Percentiles rank a stretch among this genome's conserved stretches.
Conservation (phyloP, 73 alveolate genomes). For the Symbiodinium pilosum region DNA sequence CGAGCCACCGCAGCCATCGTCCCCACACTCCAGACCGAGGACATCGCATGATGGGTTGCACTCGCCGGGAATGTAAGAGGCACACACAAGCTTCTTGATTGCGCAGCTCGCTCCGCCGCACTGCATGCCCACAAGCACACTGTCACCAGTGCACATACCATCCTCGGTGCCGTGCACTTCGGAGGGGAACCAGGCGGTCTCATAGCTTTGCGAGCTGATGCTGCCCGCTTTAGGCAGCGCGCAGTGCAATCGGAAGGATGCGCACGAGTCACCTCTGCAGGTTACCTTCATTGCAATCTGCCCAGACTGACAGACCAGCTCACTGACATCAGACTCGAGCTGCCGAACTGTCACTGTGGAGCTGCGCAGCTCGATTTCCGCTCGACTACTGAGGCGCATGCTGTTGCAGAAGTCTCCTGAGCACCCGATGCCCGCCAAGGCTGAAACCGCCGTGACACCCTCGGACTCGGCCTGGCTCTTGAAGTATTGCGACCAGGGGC, state of each 20-base stretch:
- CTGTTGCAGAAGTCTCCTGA: background rate
- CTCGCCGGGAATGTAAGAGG: background rate
- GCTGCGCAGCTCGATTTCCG: background rate
- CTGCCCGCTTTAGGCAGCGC: background rate
- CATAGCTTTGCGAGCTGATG: background rate
- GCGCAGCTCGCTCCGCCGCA: background rate
- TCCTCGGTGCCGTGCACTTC: background rate
- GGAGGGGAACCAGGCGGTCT: background rate
- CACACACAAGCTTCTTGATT: background rate
- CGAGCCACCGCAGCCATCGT: conserved; percentile 86
- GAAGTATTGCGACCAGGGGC: no score
- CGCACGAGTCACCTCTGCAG: background rate
- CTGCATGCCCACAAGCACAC: background rate
- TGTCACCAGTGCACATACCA: conserved; percentile 4
- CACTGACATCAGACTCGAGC: background rate
- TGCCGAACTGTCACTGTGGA: background rate
- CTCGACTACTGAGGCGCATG: background rate
- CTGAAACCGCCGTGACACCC: no score
- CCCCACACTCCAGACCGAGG: conserved; percentile 32
- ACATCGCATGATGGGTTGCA: background rate
- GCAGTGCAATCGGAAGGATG: background rate
- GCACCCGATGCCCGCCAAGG: background rate
- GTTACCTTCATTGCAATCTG: background rate
- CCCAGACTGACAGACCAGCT: background rate
- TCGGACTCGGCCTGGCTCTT: no score